Conservation (phyloP, 331 rosid species). For the Rosa hybrid region DNA sequence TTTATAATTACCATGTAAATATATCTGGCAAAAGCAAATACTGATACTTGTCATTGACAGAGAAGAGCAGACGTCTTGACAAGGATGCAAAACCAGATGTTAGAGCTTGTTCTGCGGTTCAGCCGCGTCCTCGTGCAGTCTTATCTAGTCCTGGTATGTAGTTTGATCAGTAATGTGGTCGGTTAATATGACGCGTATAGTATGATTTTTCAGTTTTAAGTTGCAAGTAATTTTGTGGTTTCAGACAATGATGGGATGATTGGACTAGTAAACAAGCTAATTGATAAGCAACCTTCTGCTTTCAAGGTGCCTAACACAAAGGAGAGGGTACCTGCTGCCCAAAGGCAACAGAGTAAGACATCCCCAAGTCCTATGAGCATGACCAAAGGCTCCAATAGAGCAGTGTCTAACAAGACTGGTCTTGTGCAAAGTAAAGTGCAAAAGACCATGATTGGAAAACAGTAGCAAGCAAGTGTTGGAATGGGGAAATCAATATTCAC, state of each 20-base stretch:
- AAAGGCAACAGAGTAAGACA: conserved; percentile 19
- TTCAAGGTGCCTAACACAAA: conserved; percentile 22
- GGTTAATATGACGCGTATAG: neutral
- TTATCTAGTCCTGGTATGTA: conserved; percentile 66
- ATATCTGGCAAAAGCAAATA: neutral
- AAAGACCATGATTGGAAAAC: conserved; percentile 12
- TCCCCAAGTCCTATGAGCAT: conserved; percentile 18
- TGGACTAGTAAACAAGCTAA: conserved; percentile 42
- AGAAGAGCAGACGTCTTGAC: conserved; percentile 20
- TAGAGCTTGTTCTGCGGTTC: conserved; percentile 18
- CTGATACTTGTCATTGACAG: conserved; percentile 27
- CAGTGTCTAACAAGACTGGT: conserved; percentile 9
- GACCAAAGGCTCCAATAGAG: conserved; percentile 9
- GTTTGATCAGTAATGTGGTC: neutral
- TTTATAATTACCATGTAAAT: neutral
- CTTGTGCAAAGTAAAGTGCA: conserved; percentile 13
- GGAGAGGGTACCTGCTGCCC: conserved; percentile 13
- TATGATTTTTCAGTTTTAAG: neutral
- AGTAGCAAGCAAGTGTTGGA: neutral
- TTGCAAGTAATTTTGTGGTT: neutral
- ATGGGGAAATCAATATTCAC: conserved; percentile 13
- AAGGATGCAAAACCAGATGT: conserved; percentile 24
- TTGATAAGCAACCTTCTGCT: conserved; percentile 17
- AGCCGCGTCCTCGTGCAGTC: conserved; percentile 59
- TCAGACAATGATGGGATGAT: conserved; percentile 57